phyloP scores from a whole-genome alignment of 352 stramenopile genomes.

The Pythium phragmitis region DNA sequence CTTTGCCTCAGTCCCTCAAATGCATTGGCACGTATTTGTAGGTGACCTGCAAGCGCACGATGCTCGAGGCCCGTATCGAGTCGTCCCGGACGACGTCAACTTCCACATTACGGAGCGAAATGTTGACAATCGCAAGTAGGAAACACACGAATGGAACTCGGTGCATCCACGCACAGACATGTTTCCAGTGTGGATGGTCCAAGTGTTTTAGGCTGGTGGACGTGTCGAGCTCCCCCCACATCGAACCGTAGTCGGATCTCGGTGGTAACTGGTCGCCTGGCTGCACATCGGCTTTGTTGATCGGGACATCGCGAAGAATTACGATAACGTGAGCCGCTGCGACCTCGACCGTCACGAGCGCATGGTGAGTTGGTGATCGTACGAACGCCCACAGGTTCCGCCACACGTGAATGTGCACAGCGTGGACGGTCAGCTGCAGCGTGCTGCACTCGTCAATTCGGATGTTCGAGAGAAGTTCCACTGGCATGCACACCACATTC shows the following conservation, averaged over 20 bases:
- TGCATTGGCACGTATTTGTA: neutral
- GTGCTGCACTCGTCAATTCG: constrained; percentile 33
- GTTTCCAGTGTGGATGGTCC: constrained; percentile 39
- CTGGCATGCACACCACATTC: constrained; percentile 20
- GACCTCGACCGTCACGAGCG: constrained; percentile 45
- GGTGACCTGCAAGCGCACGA: neutral
- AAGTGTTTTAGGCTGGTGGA: constrained; percentile 32
- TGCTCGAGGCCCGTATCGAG: neutral
- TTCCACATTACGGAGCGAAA: constrained; percentile 31
- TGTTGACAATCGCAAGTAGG: constrained; percentile 35
- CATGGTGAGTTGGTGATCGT: constrained; percentile 36
- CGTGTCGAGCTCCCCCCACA: constrained; percentile 24
- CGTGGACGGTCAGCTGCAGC: constrained; percentile 40
- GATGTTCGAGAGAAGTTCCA: constrained; percentile 52
- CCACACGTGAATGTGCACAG: constrained; percentile 58
- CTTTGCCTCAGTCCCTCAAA: neutral
- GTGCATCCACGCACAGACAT: constrained; percentile 38
- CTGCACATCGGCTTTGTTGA: neutral
- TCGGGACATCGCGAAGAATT: neutral
- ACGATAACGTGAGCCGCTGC: constrained; percentile 39
- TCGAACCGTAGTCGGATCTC: neutral
- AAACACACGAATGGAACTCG: constrained; percentile 36
- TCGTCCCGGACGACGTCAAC: constrained; percentile 37
- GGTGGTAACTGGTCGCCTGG: neutral
- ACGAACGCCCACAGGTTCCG: constrained; percentile 51